A percentile compares a stretch with the other conserved stretches of the same genome.
These are phyloP conservation scores for Letharia columbiana DNA, from an alignment of 495 filamentous ascomycete genomes.

Conservation along the genomic window DNA sequence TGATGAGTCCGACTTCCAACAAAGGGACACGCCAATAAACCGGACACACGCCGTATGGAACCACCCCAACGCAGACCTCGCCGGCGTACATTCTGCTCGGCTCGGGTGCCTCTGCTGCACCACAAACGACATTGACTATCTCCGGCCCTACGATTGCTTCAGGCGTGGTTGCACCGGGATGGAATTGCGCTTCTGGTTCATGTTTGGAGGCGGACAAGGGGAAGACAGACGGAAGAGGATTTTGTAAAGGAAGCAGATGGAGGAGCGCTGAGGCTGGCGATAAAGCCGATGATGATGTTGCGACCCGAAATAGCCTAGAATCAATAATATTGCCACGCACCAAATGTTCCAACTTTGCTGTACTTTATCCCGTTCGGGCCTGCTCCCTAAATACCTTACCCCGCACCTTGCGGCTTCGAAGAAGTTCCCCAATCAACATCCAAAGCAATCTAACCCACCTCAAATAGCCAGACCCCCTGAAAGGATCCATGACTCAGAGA, in stretches of 20 bases:
- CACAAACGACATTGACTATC: not conserved
- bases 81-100: not conserved
- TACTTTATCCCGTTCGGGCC: too few relatives aligned
- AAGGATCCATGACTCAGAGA: too few relatives aligned
- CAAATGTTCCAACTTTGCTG: too few relatives aligned
- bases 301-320: not conserved
- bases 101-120: not conserved
- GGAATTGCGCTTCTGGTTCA: not conserved
- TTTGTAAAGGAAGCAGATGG: not conserved
- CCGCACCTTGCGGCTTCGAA: too few relatives aligned
- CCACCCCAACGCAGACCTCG: not conserved
- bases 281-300: not conserved
- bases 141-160: not conserved
- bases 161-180: not conserved
- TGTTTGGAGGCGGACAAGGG: not conserved
- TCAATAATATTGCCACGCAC: not conserved
- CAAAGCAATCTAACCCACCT: too few relatives aligned
- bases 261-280: not conserved
- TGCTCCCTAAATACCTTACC: too few relatives aligned
- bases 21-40: not conserved
- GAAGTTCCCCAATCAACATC: too few relatives aligned
- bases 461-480: too few relatives aligned
- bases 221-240: not conserved
- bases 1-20: not conserved
- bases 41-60: slow-evolving; percentile 5